Conservation (phyloP, 768 basidiomycete species). For the Punctularia strigosozonata region DNA sequence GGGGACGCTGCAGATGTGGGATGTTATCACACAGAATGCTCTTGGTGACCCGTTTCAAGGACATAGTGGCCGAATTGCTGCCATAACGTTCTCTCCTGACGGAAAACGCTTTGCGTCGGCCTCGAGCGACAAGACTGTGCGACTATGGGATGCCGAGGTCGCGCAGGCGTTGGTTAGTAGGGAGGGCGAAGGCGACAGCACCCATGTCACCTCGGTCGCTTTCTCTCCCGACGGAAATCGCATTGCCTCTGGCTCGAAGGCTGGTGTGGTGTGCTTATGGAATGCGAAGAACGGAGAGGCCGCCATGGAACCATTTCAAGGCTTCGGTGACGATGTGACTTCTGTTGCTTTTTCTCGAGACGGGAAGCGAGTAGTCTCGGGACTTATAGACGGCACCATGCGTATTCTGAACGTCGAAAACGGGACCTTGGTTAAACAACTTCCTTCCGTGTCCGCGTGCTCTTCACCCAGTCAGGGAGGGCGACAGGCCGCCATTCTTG, state of each 20-base stretch:
- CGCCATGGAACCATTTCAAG: slow-evolving; percentile 33
- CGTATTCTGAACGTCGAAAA: background rate
- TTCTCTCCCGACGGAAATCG: slow-evolving; percentile 11
- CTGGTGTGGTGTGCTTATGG: slow-evolving; percentile 10
- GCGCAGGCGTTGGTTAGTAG: background rate
- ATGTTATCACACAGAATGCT: background rate
- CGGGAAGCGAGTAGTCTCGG: background rate
- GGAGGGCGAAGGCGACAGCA: background rate
- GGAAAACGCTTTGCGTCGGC: background rate
- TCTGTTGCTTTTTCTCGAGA: slow-evolving; percentile 1
- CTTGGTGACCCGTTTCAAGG: slow-evolving; percentile 10
- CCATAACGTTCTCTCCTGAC: background rate
- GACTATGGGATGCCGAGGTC: slow-evolving; percentile 5
- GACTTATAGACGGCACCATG: background rate
- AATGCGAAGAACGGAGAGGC: slow-evolving; percentile 15
- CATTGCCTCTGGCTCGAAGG: slow-evolving; percentile 8
- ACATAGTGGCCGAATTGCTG: background rate
- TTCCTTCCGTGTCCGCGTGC: background rate
- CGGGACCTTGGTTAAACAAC: slow-evolving; percentile 4
- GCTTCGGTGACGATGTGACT: slow-evolving; percentile 25
- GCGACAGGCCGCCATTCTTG: background rate
- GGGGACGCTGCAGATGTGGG: slow-evolving; percentile 2
- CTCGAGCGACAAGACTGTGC: slow-evolving; percentile 11
- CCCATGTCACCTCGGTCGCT: slow-evolving; percentile 6
- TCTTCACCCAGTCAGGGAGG: background rate